Conservation (phyloP, 768 basidiomycete genomes). For the Boletus barrowsii region DNA sequence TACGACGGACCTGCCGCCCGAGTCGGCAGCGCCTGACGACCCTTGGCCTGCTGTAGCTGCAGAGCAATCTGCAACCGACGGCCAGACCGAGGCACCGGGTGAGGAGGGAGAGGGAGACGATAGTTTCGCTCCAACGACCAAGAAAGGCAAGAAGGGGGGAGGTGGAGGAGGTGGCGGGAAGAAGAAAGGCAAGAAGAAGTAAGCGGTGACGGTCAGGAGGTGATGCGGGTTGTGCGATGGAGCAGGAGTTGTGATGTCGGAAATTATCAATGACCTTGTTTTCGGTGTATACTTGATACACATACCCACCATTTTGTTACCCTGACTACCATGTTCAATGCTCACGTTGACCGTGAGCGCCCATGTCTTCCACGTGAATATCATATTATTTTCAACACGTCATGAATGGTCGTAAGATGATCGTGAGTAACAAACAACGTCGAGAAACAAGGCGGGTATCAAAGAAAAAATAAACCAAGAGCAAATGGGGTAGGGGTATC, state of each 20-base stretch:
- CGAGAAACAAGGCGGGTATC: slow-evolving; percentile 4
- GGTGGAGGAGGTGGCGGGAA: not conserved
- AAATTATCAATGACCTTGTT: not conserved
- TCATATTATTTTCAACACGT: not conserved
- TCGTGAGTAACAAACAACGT: not conserved
- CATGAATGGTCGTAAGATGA: not conserved
- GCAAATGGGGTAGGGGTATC: too few species aligned
- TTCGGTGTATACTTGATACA: not conserved
- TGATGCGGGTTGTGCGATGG: slow-evolving; percentile 1
- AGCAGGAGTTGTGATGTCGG: not conserved
- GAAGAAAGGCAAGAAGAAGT: slow-evolving; percentile 16
- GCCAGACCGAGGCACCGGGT: not conserved
- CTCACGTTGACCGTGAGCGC: not conserved
- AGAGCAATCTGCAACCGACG: slow-evolving; percentile 11
- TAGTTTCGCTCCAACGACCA: fast-evolving
- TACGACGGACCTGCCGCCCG: not conserved
- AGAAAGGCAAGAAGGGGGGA: not conserved
- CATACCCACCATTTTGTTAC: slow-evolving; percentile 3
- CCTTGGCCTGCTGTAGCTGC: not conserved
- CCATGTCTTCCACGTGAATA: not conserved
- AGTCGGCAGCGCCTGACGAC: not conserved
- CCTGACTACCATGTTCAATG: not conserved
- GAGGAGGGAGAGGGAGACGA: slow-evolving; percentile 9
- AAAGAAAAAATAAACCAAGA: not conserved
- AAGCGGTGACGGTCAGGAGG: not conserved